A percentile compares a stretch with the other conserved stretches of the same genome.
Evolutionary conservation across 1,139 yeast genomes (phyloP).

Genomic region (Nakaseomyces sp.): DNA sequence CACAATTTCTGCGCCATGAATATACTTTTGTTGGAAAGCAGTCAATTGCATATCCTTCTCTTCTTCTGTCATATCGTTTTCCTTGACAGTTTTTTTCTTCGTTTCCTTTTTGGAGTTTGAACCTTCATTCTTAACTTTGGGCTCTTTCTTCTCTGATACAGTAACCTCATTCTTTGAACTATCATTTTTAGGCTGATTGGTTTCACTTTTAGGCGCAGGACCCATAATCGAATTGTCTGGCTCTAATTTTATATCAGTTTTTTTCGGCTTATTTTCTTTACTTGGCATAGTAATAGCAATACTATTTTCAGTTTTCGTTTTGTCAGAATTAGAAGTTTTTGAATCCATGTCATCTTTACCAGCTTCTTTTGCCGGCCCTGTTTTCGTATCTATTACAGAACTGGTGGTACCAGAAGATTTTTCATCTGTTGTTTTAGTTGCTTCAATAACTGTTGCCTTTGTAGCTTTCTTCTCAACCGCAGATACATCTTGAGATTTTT

Average conservation of each 20-base stretch:
- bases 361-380: too few relatives aligned
- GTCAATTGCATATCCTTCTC: slow-evolving; percentile 45
- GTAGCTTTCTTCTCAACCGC: background rate
- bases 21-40: slow-evolving; percentile 66
- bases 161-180: too few relatives aligned
- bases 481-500: slow-evolving; percentile 27
- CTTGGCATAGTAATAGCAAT: too few relatives aligned
- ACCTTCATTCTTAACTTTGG: background rate
- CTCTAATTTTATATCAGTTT: too few relatives aligned
- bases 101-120: slow-evolving; percentile 10
- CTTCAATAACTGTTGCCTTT: slow-evolving; percentile 5
- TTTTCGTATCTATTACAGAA: too few relatives aligned
- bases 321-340: too few relatives aligned
- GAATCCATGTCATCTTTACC: too few relatives aligned
- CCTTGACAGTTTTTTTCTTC: slow-evolving; percentile 15
- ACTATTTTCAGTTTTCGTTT: too few relatives aligned
- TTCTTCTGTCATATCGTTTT: slow-evolving; percentile 20
- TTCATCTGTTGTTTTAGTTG: slow-evolving; percentile 11
- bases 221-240: too few relatives aligned
- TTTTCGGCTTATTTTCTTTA: too few relatives aligned
- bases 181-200: too few relatives aligned
- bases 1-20: slow-evolving; percentile 60
- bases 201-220: too few relatives aligned
- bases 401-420: background rate
- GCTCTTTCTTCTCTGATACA: background rate